Evolutionary conservation across 805 yeast genomes (phyloP).

Genomic region (Kazachstania taianensis): DNA sequence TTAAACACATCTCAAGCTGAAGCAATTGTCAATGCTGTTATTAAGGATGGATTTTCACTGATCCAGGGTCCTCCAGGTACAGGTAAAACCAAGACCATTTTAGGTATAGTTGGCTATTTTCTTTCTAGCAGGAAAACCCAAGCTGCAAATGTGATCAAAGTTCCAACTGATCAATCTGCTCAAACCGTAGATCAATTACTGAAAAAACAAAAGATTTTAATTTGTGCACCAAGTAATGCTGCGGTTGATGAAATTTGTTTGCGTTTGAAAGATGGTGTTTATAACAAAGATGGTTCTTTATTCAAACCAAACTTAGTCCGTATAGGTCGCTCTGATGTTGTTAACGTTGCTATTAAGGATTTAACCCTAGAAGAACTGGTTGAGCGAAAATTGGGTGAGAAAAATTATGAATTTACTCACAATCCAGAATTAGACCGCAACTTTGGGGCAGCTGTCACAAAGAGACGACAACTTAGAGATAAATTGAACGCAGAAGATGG

Average conservation of each 20-base stretch:
- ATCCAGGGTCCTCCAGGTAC: conserved; percentile 99
- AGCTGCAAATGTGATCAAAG: conserved; percentile 24
- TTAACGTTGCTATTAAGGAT: conserved; percentile 71
- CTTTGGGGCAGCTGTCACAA: conserved; percentile 44
- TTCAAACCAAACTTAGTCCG: conserved; percentile 67
- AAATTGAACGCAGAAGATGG: conserved; percentile 33
- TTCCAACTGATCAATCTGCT: conserved; percentile 20
- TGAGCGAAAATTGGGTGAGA: conserved; percentile 43
- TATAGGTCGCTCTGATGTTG: conserved; percentile 82
- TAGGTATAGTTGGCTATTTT: conserved; percentile 80
- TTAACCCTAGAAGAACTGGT: conserved; percentile 79
- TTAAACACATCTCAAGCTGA: conserved; percentile 85
- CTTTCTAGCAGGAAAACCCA: conserved; percentile 33
- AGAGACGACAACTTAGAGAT: conserved; percentile 46
- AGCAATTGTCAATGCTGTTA: conserved; percentile 70
- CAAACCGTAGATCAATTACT: conserved; percentile 16
- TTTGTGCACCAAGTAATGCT: conserved; percentile 98
- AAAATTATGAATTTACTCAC: conserved; percentile 29
- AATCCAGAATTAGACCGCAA: conserved; percentile 37
- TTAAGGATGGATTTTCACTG: conserved; percentile 66
- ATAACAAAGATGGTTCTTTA: conserved; percentile 40
- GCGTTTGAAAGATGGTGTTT: conserved; percentile 67
- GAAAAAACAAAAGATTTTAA: conserved; percentile 49
- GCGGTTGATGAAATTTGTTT: conserved; percentile 93
- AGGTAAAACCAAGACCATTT: conserved; percentile 94